Evolutionary conservation across 2,329 filamentous ascomycete species (phyloP).

Genomic region (Rutstroemia sydowiana): DNA sequence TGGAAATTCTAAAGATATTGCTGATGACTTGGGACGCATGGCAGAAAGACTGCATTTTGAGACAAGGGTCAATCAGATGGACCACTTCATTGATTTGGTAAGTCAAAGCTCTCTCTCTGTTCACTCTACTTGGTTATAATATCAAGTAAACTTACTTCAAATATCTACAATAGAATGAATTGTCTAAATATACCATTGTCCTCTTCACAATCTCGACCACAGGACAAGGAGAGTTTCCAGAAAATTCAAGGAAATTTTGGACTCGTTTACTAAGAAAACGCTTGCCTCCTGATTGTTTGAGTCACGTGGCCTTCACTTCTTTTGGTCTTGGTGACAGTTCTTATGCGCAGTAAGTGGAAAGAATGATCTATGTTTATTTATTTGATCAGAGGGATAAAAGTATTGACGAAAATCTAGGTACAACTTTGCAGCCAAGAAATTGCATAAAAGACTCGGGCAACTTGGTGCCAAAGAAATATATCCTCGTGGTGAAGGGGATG

Average conservation of each 20-base stretch:
- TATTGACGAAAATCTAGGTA: constrained; percentile 46
- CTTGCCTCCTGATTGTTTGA: constrained; percentile 63
- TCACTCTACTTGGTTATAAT: background rate
- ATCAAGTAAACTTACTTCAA: background rate
- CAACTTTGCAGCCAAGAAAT: constrained; percentile 86
- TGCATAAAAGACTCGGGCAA: constrained; percentile 76
- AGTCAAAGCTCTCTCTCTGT: constrained; percentile 29
- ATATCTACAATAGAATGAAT: constrained; percentile 36
- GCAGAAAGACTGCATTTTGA: constrained; percentile 72
- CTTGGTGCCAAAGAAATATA: constrained; percentile 74
- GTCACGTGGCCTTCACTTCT: constrained; percentile 64
- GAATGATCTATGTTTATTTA: background rate
- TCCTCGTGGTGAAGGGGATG: constrained; percentile 79
- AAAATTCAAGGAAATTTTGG: constrained; percentile 79
- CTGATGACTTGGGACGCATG: constrained; percentile 71
- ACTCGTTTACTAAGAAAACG: constrained; percentile 72
- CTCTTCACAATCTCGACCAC: constrained; percentile 87
- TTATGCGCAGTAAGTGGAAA: constrained; percentile 66
- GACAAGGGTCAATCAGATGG: constrained; percentile 68
- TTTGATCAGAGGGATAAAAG: background rate
- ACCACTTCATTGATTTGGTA: constrained; percentile 64
- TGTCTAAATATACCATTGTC: constrained; percentile 49
- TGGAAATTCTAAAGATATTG: constrained; percentile 86
- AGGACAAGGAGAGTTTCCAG: constrained; percentile 87
- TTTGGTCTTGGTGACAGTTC: constrained; percentile 94